Evolutionary conservation across 1,284 basidiomycete species (phyloP), one percentile per base, ranked within the genome.

Genomic region (Ganoderma resinaceum): DNA sequence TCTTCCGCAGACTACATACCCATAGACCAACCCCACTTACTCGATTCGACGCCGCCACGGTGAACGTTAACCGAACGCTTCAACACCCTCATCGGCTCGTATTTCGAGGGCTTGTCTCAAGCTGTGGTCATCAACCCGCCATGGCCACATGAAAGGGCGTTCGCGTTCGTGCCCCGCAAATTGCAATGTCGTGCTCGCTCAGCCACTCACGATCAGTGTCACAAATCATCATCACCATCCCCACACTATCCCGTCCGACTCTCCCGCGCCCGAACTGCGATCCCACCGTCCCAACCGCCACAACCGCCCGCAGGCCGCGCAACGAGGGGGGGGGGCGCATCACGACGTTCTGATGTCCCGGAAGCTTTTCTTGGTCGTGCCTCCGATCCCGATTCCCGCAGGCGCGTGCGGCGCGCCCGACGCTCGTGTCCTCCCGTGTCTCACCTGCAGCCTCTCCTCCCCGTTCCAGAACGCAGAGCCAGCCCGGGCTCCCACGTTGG

Each of bases 341-440:
- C 52, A 55, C 29, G 29, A 7, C 52, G 52, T 55, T 31, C 52
- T 55, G 52, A 55, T 55, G 52, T 16, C 52, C 29, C 52, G 31
- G 26, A 33, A 55, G 29, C 29, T 55, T 55, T 31, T 55, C 9
- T 40, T 14, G 11, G 14, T 16, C 43, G 52, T 55, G 52, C 52
- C 52, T 53, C 52, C 52, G n/a, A n/a, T n/a, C n/a, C n/a, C n/a
- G n/a, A n/a, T n/a, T n/a, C 52, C 29, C 52, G 46, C 46, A 26
- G 46, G 14, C 23, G 16, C 16, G 14, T 42, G 14, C 40, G 40
- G 14, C 7, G n/a, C 5, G 29, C 52, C 29, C 16, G 52, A 31
- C 29, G 16, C 29, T 9, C 31, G 52, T 33, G 49, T 5, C 52
- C 1, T 8, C 52, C 6, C n/a, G 46, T 23, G 46, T 55, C 52